Conservation (phyloP, 768 basidiomycete species). For the Heimioporus sp. region DNA sequence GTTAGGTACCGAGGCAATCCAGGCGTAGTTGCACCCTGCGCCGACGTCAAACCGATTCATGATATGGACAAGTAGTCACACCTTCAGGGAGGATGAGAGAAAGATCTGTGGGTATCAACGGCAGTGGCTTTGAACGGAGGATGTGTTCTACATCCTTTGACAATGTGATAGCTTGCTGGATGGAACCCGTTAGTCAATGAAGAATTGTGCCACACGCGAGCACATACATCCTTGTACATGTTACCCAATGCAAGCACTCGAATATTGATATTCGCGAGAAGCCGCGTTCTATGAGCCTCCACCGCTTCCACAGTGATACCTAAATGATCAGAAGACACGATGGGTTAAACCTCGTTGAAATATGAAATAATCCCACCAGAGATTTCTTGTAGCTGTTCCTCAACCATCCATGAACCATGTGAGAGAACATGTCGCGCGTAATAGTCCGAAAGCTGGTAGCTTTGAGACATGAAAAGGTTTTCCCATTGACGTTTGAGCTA, state of each 20-base stretch:
- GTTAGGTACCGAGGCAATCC: conserved; percentile 69
- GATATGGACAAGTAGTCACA: conserved; percentile 27
- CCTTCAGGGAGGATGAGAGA: conserved; percentile 71
- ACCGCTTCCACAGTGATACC: conserved; percentile 74
- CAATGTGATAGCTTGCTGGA: conserved; percentile 74
- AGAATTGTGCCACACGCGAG: background rate
- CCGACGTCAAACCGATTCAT: conserved; percentile 10
- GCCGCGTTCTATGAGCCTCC: conserved; percentile 50
- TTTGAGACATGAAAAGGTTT: conserved; percentile 86
- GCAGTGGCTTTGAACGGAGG: conserved; percentile 52
- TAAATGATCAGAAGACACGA: conserved; percentile 27
- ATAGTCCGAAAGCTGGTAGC: conserved; percentile 76
- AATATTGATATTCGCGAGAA: conserved; percentile 66
- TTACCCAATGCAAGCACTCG: conserved; percentile 83
- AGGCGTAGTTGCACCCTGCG: conserved; percentile 68
- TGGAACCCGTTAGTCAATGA: background rate
- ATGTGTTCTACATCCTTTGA: conserved; percentile 69
- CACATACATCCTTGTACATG: conserved; percentile 72
- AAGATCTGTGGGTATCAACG: conserved; percentile 35
- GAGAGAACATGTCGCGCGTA: conserved; percentile 70
- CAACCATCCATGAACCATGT: conserved; percentile 69
- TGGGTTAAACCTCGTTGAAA: background rate
- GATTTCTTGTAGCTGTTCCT: conserved; percentile 77
- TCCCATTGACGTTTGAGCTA: conserved; percentile 77
- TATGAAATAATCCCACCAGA: conserved; percentile 47